These are phyloP conservation scores for Lachnellula occidentalis DNA, from an alignment of 2,329 filamentous ascomycete species.

Conservation along the genomic window DNA sequence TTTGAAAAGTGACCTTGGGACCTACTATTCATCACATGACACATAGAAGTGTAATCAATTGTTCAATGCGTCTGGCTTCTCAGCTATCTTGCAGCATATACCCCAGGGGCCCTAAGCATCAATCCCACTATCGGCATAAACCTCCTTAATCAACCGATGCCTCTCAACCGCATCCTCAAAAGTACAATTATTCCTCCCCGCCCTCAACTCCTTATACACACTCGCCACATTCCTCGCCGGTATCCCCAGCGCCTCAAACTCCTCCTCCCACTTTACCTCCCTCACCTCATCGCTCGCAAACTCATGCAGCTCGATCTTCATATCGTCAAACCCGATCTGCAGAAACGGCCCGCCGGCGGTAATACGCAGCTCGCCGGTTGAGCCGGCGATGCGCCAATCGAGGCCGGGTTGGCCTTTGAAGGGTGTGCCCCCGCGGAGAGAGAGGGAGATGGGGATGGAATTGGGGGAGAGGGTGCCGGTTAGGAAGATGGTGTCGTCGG, in stretches of 20 bases:
- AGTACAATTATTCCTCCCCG: slow-evolving; percentile 14
- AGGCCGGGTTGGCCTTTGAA: slow-evolving; percentile 24
- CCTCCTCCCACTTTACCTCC: slow-evolving; percentile 12
- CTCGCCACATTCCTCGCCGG: slow-evolving; percentile 19
- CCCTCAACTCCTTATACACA: slow-evolving; percentile 15
- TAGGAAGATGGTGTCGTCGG: slow-evolving; percentile 21
- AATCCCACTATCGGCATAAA: slow-evolving; percentile 22
- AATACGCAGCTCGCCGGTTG: slow-evolving; percentile 39
- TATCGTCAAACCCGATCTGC: slow-evolving; percentile 14
- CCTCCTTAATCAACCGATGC: slow-evolving; percentile 18
- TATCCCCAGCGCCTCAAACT: slow-evolving; percentile 6
- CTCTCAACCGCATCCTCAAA: slow-evolving; percentile 27
- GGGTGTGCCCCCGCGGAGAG: slow-evolving; percentile 15
- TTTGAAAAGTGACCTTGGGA: no score
- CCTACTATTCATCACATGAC: no score
- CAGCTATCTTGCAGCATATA: neutral
- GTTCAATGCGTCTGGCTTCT: neutral
- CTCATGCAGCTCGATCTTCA: slow-evolving; percentile 16
- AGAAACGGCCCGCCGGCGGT: slow-evolving; percentile 12
- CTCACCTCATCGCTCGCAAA: slow-evolving; percentile 7
- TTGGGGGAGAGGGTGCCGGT: slow-evolving; percentile 10
- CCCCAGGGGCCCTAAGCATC: neutral
- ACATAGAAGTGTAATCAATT: no score
- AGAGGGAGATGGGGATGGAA: slow-evolving; percentile 12
- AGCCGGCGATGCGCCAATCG: slow-evolving; percentile 47